Conservation (phyloP, 331 rosid genomes). For the Malus hybrid region DNA sequence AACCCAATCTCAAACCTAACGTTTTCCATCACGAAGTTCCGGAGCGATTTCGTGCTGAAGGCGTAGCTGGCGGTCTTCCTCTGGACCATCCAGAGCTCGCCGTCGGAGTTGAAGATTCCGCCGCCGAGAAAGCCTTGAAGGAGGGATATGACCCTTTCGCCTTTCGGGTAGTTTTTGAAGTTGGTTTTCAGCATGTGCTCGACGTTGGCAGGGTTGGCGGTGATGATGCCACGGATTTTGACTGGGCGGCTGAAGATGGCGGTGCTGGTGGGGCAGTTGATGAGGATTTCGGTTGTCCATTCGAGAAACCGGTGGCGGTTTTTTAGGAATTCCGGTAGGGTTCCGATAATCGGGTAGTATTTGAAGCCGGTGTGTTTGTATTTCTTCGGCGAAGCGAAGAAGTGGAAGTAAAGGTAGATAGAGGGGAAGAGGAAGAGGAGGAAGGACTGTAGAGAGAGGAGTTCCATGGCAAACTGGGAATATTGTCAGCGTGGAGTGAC, state of each 20-base stretch:
- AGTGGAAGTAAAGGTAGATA: slow-evolving; percentile 8
- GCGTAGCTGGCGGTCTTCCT: slow-evolving; percentile 63
- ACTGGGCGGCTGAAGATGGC: slow-evolving; percentile 36
- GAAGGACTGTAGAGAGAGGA: too few species aligned
- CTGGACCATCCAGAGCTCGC: slow-evolving; percentile 50
- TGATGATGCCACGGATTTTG: slow-evolving; percentile 28
- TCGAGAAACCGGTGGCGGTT: slow-evolving; percentile 60
- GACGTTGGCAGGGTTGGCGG: slow-evolving; percentile 52
- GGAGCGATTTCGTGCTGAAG: slow-evolving; percentile 58
- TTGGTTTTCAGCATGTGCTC: slow-evolving; percentile 60
- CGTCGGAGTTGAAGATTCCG: slow-evolving; percentile 68
- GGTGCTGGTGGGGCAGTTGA: slow-evolving; percentile 33
- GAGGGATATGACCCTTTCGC: slow-evolving; percentile 25
- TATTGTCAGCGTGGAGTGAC: too few species aligned
- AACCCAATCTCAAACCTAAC: slow-evolving; percentile 39
- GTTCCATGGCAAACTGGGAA: too few species aligned
- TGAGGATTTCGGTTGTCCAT: slow-evolving; percentile 49
- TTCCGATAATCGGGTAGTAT: slow-evolving; percentile 44
- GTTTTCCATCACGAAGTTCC: slow-evolving; percentile 46
- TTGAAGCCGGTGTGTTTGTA: slow-evolving; percentile 25
- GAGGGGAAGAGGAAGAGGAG: too few species aligned
- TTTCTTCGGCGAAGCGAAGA: not conserved
- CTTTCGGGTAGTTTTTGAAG: slow-evolving; percentile 70
- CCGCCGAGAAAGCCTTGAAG: slow-evolving; percentile 53
- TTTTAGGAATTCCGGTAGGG: slow-evolving; percentile 36